phyloP scores from a whole-genome alignment of 208 protist genomes.

The Crithidia acanthocephali region DNA sequence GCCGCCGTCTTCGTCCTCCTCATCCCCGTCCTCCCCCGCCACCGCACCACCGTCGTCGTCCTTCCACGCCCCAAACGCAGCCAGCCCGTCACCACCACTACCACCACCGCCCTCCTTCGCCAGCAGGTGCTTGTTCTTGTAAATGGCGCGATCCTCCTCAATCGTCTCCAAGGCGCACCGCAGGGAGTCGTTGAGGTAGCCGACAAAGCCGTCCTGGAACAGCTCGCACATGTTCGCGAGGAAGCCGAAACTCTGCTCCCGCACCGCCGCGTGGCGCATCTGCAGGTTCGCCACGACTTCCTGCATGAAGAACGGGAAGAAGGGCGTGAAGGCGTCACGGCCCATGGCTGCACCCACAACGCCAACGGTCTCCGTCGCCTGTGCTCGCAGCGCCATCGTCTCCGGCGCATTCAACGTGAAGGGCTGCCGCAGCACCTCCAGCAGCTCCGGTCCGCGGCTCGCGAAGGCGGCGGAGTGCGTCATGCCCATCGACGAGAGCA shows the following conservation, averaged over 20 bases:
- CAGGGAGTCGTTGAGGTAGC: constrained; percentile 73
- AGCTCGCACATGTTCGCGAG: constrained; percentile 83
- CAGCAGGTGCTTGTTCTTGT: constrained; percentile 75
- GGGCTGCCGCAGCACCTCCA: constrained; percentile 76
- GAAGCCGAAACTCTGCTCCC: constrained; percentile 89
- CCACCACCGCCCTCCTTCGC: constrained; percentile 33
- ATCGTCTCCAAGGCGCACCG: constrained; percentile 65
- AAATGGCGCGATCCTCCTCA: constrained; percentile 59
- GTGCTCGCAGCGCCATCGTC: constrained; percentile 74
- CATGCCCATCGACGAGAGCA: constrained; percentile 79
- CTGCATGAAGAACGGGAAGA: constrained; percentile 75
- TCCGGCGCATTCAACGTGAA: constrained; percentile 49
- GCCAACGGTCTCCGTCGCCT: constrained; percentile 83
- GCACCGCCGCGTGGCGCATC: constrained; percentile 57
- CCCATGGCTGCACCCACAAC: constrained; percentile 79
- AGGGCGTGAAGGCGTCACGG: constrained; percentile 62
- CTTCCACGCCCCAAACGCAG: constrained; percentile 28
- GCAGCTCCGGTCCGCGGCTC: constrained; percentile 45
- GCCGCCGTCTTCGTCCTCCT: constrained; percentile 44
- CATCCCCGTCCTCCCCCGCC: constrained; percentile 24
- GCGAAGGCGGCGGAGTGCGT: constrained; percentile 65
- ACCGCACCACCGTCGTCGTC: constrained; percentile 26
- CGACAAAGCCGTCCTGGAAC: constrained; percentile 59
- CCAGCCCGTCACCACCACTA: constrained; percentile 18
- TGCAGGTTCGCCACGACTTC: constrained; percentile 66